Percentiles rank a stretch among this genome's conserved stretches.
phyloP scores from a whole-genome alignment of 768 basidiomycete genomes.

The Infundibulicybe gibba region DNA sequence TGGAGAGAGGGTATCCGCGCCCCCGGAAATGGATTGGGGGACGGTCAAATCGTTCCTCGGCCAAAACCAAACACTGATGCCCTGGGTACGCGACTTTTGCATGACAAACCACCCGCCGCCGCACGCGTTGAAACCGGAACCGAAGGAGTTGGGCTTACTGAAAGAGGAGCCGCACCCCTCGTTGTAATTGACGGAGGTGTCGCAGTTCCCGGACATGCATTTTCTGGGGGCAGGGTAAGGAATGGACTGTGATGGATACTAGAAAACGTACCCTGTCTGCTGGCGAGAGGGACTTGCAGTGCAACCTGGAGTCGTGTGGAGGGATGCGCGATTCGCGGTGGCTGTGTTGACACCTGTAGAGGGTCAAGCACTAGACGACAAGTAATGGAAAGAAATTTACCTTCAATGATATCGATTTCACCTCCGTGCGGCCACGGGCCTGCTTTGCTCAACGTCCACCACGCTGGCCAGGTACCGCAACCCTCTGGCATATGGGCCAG shows the following conservation, averaged over 20 bases:
- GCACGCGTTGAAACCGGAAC: constrained; percentile 40
- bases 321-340: constrained; percentile 41
- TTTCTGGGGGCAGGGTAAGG: constrained; percentile 14
- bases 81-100: constrained; percentile 32
- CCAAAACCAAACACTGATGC: constrained; percentile 66
- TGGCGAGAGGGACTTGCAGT: constrained; percentile 33
- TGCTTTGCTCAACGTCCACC: constrained; percentile 48
- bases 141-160: constrained; percentile 36
- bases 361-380: too few relatives aligned
- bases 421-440: constrained; percentile 62
- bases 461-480: constrained; percentile 61
- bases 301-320: constrained; percentile 53
- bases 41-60: constrained; percentile 38
- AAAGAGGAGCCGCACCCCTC: constrained; percentile 58
- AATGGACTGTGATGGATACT: not conserved
- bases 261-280: constrained; percentile 42
- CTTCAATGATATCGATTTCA: constrained; percentile 62
- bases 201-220: constrained; percentile 41
- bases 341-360: constrained; percentile 48
- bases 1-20: constrained; percentile 11
- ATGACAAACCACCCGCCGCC: constrained; percentile 64
- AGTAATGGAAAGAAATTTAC: constrained; percentile 21
- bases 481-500: constrained; percentile 59
- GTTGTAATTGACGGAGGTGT: constrained; percentile 48
- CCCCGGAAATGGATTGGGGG: constrained; percentile 34